Conservation (phyloP, 2,329 filamentous ascomycete species). For the Xenoacremonium recifei region DNA sequence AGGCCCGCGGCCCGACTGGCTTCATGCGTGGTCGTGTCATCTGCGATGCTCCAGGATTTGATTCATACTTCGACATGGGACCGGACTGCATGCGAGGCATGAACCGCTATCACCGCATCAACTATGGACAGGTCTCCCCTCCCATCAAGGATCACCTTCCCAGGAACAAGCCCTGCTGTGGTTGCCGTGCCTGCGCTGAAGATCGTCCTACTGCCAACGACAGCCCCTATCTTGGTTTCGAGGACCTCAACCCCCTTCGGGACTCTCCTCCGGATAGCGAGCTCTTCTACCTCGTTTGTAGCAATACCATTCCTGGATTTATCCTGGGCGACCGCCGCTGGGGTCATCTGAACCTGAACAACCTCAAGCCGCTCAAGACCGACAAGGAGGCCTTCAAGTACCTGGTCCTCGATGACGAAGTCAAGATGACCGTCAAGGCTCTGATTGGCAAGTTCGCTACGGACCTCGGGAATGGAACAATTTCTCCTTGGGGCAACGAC, state of each 20-base stretch:
- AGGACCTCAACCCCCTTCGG: conserved; percentile 36
- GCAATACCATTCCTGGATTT: conserved; percentile 46
- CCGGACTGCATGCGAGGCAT: conserved; percentile 21
- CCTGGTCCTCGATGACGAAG: conserved; percentile 46
- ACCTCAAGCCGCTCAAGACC: conserved; percentile 38
- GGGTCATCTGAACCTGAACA: conserved; percentile 41
- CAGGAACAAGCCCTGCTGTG: conserved; percentile 39
- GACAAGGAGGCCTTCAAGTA: conserved; percentile 50
- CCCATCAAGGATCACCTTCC: conserved; percentile 37
- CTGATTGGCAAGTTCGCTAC: conserved; percentile 47
- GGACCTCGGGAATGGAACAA: conserved; percentile 31
- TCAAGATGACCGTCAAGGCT: conserved; percentile 47
- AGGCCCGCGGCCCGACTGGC: conserved; percentile 30
- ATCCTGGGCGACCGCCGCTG: conserved; percentile 44
- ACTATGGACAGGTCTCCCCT: conserved; percentile 9
- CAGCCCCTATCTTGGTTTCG: conserved; percentile 38
- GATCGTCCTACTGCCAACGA: conserved; percentile 17
- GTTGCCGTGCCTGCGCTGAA: conserved; percentile 36
- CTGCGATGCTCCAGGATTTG: conserved; percentile 41
- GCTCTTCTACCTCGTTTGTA: conserved; percentile 43
- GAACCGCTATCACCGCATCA: conserved; percentile 11
- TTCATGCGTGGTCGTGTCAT: conserved; percentile 42
- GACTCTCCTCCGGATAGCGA: conserved; percentile 38
- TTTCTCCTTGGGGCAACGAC: conserved; percentile 45
- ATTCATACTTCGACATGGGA: conserved; percentile 29